Percentiles rank a stretch among this genome's conserved stretches.
These are phyloP conservation scores for Chamaecyparis obtusa DNA, from an alignment of 75 land plant genomes.

Conservation along the genomic window DNA sequence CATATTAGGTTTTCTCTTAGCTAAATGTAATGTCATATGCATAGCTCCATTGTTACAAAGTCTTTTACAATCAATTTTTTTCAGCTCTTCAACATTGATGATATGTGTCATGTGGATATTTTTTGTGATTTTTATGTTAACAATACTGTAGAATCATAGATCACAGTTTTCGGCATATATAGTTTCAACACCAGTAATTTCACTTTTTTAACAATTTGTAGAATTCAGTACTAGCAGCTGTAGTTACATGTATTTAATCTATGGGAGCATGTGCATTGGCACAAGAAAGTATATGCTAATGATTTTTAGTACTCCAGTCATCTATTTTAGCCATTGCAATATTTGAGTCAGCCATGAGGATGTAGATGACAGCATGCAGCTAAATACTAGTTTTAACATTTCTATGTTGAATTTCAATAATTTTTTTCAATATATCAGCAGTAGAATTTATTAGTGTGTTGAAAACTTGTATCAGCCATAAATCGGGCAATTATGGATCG, in stretches of 20 bases:
- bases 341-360: too few relatives aligned
- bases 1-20: too few relatives aligned
- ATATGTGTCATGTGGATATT: neutral
- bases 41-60: too few relatives aligned
- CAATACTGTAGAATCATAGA: neutral
- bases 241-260: too few relatives aligned
- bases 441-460: too few relatives aligned
- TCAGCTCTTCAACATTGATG: neutral
- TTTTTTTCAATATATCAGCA: neutral
- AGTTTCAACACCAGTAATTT: neutral
- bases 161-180: neutral
- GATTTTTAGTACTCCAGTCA: neutral
- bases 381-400: neutral
- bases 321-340: too few relatives aligned
- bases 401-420: neutral
- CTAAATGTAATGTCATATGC: too few relatives aligned
- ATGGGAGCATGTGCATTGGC: neutral
- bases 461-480: too few relatives aligned
- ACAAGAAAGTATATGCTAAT: neutral
- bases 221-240: neutral
- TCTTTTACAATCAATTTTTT: neutral
- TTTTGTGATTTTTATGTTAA: neutral
- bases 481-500: too few relatives aligned
- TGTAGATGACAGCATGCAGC: too few relatives aligned
- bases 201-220: neutral